Evolutionary conservation across 371 early-diverging fungal species (phyloP).

Genomic region (Actinomortierella wolfii): DNA sequence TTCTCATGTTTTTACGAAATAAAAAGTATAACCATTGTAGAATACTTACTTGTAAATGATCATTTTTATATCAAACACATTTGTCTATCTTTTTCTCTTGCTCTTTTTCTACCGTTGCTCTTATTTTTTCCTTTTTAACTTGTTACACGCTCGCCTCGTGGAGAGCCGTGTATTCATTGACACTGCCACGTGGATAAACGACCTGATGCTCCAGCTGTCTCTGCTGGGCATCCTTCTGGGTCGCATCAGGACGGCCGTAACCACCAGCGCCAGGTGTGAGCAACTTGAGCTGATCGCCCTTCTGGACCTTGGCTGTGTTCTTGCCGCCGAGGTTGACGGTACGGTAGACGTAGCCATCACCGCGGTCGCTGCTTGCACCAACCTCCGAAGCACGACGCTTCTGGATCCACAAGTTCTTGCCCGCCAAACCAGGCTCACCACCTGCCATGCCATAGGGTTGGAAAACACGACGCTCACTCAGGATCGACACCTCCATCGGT

Average conservation of each 20-base stretch:
- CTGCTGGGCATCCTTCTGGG: background rate
- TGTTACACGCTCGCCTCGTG: conserved; percentile 40
- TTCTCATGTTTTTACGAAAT: too few species aligned
- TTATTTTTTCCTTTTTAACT: background rate
- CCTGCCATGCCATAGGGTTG: conserved; percentile 89
- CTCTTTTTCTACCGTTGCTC: background rate
- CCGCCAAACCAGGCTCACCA: conserved; percentile 77
- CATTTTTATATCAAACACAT: too few species aligned
- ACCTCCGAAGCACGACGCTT: conserved; percentile 25
- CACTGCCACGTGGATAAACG: conserved; percentile 24
- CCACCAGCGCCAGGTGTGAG: conserved; percentile 96
- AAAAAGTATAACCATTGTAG: too few species aligned
- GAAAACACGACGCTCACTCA: conserved; percentile 92
- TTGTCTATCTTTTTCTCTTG: background rate
- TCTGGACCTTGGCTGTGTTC: conserved; percentile 75
- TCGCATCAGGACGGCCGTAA: conserved; percentile 48
- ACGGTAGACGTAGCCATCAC: conserved; percentile 37
- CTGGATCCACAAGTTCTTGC: conserved; percentile 82
- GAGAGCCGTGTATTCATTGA: conserved; percentile 33
- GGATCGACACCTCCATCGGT: conserved; percentile 84
- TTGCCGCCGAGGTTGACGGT: conserved; percentile 85
- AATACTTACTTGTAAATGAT: too few species aligned
- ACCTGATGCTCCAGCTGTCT: conserved; percentile 11
- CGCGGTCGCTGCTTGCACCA: conserved; percentile 23
- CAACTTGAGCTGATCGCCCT: conserved; percentile 82